Base-by-base conservation (phyloP, 148 eudicot genomes). In the Dysphania ambrosioides region DNA sequence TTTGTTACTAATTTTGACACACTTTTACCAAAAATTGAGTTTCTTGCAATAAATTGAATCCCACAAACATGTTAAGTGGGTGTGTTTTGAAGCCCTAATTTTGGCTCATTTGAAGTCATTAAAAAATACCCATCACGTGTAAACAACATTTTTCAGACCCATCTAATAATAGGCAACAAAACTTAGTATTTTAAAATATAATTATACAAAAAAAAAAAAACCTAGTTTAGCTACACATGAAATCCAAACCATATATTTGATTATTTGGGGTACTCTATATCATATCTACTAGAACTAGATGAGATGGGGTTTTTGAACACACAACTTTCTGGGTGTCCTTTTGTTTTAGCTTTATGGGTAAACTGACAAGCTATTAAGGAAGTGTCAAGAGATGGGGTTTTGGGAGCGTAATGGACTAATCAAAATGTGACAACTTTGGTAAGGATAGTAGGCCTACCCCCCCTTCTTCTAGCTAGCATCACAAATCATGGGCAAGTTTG, bases 331-430 rank as follows among this genome's bases (percentile, higher is more conserved):
- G 72, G 64, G 65, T 74, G 81, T 79, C 78, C 77, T 74, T 66
- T 66, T 57, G 68, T 29, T 70, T 58, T 67, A 61, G 59, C 69
- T 67, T 60, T 71, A 73, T 79, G 74, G 82, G 80, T 76, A 73
- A 47, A 78, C 84, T 78, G 84, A 84, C 86, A 72, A 36, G 77
- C 47, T 78, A 84, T 81, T 81, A 70, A 84, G 82, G 84, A 79
- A 81, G 82, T 81, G 84, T 84, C 87, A 79, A 73, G 79, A 74
- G 81, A 83, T 77, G 73, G 77, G 34, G 21, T 15, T 11, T 13
- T 27, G 41, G 15, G 6, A 18, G 47, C 70, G 76, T 42, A 35
- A 70, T 72, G 62, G 61, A 69, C 82, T 55, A 79, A 79, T 77
- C 21, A 68, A 59, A 81, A 15, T 29, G 27, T 78, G 84, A 83